Evolutionary conservation across 2,329 filamentous ascomycete genomes (phyloP), one percentile per base, ranked within the genome.

Genomic region (Colletotrichum musicola): DNA sequence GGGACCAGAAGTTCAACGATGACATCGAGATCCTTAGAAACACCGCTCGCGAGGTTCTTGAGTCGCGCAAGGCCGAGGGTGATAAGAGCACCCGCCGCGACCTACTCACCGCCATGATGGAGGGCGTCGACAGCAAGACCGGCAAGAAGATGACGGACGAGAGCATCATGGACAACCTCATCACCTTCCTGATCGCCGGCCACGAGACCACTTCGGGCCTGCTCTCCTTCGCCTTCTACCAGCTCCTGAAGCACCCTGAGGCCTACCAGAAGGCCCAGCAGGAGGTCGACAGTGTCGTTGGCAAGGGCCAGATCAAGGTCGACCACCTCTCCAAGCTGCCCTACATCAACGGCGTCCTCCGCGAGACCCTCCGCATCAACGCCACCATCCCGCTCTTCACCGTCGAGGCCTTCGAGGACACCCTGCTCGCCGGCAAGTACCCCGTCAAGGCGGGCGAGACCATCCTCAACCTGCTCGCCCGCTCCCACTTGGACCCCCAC

Each of bases 181-280:
- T 91, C 64, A 92, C 90, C 0, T 92, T 92, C 73, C 77, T 92
- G 20, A 88, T 90, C 71, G 89, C 89, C 58, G 87, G 89, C 3
- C 90, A 92, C 72, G 90, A 92, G 71, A 94, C 92, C 0, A 92
- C 92, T 0, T 88, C 89, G 1, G 90, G 90, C 4, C 80, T 91
- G 13, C 78, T 94, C 6, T 87, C 89, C 0, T 93, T 92, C 72
- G 79, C 86, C 0, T 87, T 92, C 59, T 91, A 90, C 74, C 84
- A 90, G 62, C 82, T 94, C 1, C 76, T 92, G 40, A 90, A 90
- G 75, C 83, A 91, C 73, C 91, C 90, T 0, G 82, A 85, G 1
- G 82, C 83, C 1, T 88, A 90, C 70, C 80, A 80, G 42, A 89
- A 88, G 71, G 89, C 90, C 0, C 90, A 90, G 71, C 77, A 89